Evolutionary conservation across 2,329 filamentous ascomycete genomes (phyloP), one percentile per base, ranked within the genome.

Genomic region (Botrytis byssoidea): DNA sequence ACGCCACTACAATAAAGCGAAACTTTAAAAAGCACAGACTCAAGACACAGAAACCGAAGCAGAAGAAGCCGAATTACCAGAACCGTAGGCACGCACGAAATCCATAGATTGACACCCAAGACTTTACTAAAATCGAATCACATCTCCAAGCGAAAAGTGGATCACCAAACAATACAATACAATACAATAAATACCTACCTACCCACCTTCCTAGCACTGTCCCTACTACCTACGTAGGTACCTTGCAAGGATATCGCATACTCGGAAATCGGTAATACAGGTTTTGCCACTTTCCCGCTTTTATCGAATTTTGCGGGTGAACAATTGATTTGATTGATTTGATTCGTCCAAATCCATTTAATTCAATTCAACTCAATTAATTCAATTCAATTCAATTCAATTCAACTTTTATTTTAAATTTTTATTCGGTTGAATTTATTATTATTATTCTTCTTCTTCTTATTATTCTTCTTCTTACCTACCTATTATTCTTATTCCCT

Each of bases 201-300:
- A 22, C 20, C 9, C n/a, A 55, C 48, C 44, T 9, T 16, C 48
- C 18, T 9, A 22, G 44, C 9, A 40, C 37, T 37, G 37, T 37
- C 37, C 37, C 8, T 6, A 8, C 7, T 20, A 46, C 44, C 44
- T 46, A 46, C 44, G 44, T 46, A 22, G 44, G 7, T 46, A 22
- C 44, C 7, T 46, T 46, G 44, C 44, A 46, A 46, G 44, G 44
- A 46, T 46, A 20, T 9, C 3, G 44, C 22, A 46, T 4, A 10
- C 46, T 57, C 51, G 51, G 51, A 57, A 57, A 29, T 55, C 59
- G 61, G 70, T 46, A 67, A 57, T 35, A 59, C 48, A 40, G n/a
- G 44, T 60, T 72, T 68, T 60, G 70, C 70, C 61, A 72, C 70
- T 22, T 48, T 72, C 51, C 61, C 61, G 35, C 61, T 67, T 67